phyloP scores from a whole-genome alignment of 2,329 filamentous ascomycete species.

The Apiospora kogelbergensis region DNA sequence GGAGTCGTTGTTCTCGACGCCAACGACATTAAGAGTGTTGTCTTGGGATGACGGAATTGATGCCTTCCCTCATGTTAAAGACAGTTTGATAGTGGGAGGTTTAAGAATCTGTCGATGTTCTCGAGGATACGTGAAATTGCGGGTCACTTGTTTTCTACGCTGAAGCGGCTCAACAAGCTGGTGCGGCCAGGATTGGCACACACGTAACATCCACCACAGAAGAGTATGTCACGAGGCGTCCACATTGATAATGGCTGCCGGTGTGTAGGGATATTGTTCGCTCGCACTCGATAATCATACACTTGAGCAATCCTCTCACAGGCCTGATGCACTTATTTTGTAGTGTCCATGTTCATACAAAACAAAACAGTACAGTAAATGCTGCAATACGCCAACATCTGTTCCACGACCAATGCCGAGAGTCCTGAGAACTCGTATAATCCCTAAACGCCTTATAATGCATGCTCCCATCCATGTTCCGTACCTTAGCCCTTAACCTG shows the following conservation, averaged over 20 bases:
- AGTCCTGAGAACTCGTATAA: neutral
- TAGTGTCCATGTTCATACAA: conserved; percentile 19
- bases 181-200: neutral
- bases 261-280: neutral
- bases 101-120: neutral
- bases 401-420: neutral
- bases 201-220: neutral
- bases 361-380: conserved; percentile 6
- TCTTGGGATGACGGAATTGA: neutral
- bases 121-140: neutral
- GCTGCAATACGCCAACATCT: neutral
- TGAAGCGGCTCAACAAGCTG: neutral
- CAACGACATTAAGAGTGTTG: conserved; percentile 9
- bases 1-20: conserved; percentile 23
- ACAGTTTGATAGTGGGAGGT: neutral
- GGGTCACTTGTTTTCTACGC: neutral
- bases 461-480: conserved; percentile 10
- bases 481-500: neutral
- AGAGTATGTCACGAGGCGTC: neutral
- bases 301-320: neutral
- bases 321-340: neutral
- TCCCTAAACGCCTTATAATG: conserved; percentile 12
- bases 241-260: neutral
- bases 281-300: neutral
- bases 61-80: neutral